phyloP scores from a whole-genome alignment of 192 early-diverging fungal species.

The Cladochytrium replicatum region DNA sequence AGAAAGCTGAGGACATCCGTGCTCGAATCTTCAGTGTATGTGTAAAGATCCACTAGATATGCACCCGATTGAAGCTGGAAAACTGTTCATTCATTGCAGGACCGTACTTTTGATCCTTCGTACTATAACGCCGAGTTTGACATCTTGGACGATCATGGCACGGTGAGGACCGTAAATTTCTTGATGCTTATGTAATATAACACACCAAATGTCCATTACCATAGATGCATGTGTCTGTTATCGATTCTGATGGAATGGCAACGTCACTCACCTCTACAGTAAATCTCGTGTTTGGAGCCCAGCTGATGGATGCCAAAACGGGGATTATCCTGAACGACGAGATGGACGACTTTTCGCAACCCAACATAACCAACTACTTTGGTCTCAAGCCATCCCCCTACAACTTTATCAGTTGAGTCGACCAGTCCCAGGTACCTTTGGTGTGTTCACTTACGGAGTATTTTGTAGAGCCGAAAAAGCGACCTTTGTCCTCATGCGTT shows the following conservation, averaged over 20 bases:
- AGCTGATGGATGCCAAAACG: constrained; percentile 72
- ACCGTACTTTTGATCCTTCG: constrained; percentile 48
- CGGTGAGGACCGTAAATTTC: constrained; percentile 21
- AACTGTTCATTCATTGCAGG: constrained; percentile 3
- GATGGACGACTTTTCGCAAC: constrained; percentile 85
- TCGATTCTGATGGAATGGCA: constrained; percentile 62
- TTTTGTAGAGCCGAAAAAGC: constrained; percentile 61
- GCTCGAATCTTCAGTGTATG: constrained; percentile 60
- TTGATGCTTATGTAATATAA: no score
- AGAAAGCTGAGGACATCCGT: constrained; percentile 53
- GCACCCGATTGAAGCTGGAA: constrained; percentile 6
- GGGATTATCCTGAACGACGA: constrained; percentile 91
- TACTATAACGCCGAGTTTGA: constrained; percentile 80
- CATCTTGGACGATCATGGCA: constrained; percentile 71
- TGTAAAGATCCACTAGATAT: no score
- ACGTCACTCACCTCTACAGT: constrained; percentile 81
- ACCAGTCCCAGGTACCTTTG: neutral
- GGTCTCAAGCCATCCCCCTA: constrained; percentile 74
- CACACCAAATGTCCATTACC: constrained; percentile 2
- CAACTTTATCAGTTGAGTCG: constrained; percentile 57
- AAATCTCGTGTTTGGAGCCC: constrained; percentile 83
- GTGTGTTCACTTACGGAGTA: neutral
- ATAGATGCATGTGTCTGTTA: constrained; percentile 71
- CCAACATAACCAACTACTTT: constrained; percentile 40
- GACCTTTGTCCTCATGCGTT: constrained; percentile 62